Conservation (phyloP, 1,139 yeast species). For the Saccharomyces hybrid region DNA sequence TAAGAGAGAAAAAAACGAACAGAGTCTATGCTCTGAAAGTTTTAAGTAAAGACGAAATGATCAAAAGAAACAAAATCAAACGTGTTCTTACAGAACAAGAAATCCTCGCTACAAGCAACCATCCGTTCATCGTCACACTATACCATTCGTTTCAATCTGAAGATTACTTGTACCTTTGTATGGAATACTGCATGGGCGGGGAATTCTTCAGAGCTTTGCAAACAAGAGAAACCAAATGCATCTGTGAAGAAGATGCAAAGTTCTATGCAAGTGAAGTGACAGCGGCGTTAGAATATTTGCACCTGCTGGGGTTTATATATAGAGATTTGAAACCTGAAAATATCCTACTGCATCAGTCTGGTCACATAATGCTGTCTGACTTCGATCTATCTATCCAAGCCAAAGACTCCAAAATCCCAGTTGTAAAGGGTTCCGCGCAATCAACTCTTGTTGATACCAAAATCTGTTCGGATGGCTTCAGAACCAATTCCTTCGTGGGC, state of each 20-base stretch:
- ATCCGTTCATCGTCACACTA: conserved; percentile 92
- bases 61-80: conserved; percentile 86
- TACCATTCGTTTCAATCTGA: conserved; percentile 96
- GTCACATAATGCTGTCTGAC: conserved; percentile 96
- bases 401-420: conserved; percentile 54
- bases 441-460: conserved; percentile 61
- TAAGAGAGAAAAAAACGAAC: conserved; percentile 68
- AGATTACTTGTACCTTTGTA: conserved; percentile 85
- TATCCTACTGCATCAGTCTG: conserved; percentile 85
- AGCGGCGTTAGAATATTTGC: conserved; percentile 92
- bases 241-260: conserved; percentile 79
- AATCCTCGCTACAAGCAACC: conserved; percentile 88
- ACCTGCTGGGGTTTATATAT: conserved; percentile 92
- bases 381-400: conserved; percentile 92
- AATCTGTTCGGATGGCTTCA: conserved; percentile 89
- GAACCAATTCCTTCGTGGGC: conserved; percentile 96
- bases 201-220: conserved; percentile 96
- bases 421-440: conserved; percentile 22
- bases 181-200: conserved; percentile 99
- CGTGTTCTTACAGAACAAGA: conserved; percentile 95
- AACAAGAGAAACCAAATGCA: conserved; percentile 79
- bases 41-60: conserved; percentile 84
- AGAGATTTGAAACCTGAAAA: conserved; percentile 95
- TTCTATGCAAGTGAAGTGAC: conserved; percentile 97
- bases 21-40: conserved; percentile 90